Percentiles rank a stretch among this genome's conserved stretches.
phyloP scores from a whole-genome alignment of 495 filamentous ascomycete species.

The Ascodesmis nigricans region DNA sequence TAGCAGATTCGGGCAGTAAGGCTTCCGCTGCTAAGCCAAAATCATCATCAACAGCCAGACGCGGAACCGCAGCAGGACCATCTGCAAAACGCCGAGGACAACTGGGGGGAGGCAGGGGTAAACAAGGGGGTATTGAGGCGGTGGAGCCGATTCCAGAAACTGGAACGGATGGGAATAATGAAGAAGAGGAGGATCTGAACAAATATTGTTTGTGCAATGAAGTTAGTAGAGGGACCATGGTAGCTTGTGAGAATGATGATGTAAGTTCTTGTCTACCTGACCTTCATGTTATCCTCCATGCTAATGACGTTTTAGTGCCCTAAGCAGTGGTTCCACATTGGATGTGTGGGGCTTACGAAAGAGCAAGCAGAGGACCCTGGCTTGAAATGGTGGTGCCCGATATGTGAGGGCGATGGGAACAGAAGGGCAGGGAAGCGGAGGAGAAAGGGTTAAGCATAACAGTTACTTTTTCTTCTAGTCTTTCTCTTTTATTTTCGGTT shows the following conservation, averaged over 20 bases:
- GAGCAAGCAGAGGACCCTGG: slow-evolving; percentile 46
- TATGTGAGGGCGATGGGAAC: slow-evolving; percentile 8
- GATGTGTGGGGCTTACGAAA: slow-evolving; percentile 58
- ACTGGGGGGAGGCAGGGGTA: slow-evolving; percentile 15
- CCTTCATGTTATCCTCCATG: slow-evolving; percentile 10
- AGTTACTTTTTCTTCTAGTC: neutral
- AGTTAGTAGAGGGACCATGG: slow-evolving; percentile 87
- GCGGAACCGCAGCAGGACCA: slow-evolving; percentile 11
- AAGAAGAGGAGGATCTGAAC: slow-evolving; percentile 71
- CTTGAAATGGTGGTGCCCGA: slow-evolving; percentile 80
- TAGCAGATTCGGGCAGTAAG: too few relatives aligned
- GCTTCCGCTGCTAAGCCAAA: too few relatives aligned
- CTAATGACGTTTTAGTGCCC: slow-evolving; percentile 31
- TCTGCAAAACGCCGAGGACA: slow-evolving; percentile 6
- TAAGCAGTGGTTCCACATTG: slow-evolving; percentile 83
- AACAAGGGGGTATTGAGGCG: slow-evolving; percentile 26
- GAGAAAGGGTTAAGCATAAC: slow-evolving; percentile 12
- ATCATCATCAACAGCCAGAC: too few relatives aligned
- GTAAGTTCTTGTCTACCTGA: slow-evolving; percentile 33
- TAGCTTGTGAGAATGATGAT: slow-evolving; percentile 75
- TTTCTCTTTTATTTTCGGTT: too few relatives aligned
- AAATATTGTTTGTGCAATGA: slow-evolving; percentile 79
- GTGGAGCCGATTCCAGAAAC: slow-evolving; percentile 27
- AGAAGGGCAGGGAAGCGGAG: slow-evolving; percentile 17
- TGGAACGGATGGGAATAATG: slow-evolving; percentile 43